Conservation (phyloP, 176 grass and related monocot species). For the Hordeum marinum region DNA sequence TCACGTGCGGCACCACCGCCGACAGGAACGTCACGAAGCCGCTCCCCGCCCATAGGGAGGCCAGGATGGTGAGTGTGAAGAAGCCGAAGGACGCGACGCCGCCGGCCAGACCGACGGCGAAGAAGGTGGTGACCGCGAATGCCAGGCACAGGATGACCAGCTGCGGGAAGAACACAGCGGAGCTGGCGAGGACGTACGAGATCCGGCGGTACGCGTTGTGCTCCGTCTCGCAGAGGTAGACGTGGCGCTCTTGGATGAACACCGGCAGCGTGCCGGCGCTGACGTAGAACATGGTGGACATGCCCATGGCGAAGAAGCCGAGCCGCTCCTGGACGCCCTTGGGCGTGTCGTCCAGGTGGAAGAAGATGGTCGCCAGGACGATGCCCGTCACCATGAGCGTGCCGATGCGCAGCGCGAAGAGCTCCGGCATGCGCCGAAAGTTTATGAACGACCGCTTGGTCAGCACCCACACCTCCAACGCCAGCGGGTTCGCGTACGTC, state of each 20-base stretch:
- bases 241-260: constrained; percentile 89
- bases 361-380: constrained; percentile 93
- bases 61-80: constrained; percentile 49
- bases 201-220: constrained; percentile 79
- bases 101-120: constrained; percentile 73
- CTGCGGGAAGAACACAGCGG: constrained; percentile 59
- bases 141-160: constrained; percentile 61
- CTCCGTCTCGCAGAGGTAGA: constrained; percentile 80
- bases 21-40: constrained; percentile 91
- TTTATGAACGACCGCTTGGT: constrained; percentile 75
- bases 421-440: constrained; percentile 81
- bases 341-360: constrained; percentile 70
- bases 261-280: constrained; percentile 84
- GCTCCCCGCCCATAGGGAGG: constrained; percentile 72
- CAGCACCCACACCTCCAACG: constrained; percentile 70
- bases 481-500: constrained; percentile 72
- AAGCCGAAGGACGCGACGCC: constrained; percentile 29
- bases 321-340: constrained; percentile 76
- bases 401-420: constrained; percentile 62
- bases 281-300: constrained; percentile 96
- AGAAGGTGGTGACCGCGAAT: constrained; percentile 73
- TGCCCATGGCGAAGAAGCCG: constrained; percentile 82
- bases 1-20: constrained; percentile 59
- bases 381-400: constrained; percentile 67
- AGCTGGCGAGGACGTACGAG: constrained; percentile 76